Base-by-base conservation (phyloP, 192 early-diverging fungal genomes). In the Neocallimastix lanati region DNA sequence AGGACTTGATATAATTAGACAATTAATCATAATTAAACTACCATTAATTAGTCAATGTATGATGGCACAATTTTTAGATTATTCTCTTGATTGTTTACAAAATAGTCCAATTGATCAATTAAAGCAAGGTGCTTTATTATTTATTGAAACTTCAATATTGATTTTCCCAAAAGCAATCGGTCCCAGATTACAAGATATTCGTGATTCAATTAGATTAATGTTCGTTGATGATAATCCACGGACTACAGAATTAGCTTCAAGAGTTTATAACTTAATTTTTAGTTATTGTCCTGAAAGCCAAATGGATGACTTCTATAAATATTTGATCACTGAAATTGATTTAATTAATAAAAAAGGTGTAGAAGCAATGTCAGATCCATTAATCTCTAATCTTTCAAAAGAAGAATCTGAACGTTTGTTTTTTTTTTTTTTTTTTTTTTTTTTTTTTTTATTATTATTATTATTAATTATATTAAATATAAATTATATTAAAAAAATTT, bases 261-360 rank as follows among this genome's bases (percentile, higher is more conserved):
- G 87, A 37, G 81, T 90, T n/a, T 90, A 86, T 77, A 84, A 86
- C 16, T 78, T 89, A 12, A 81, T 90, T 16, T 90, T 89, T 76
- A 80, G 81, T 25, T 85, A 84, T 78, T 85, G 82, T 5, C 38
- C 83, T 28, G 76, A 29, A 29, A 82, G 78, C 28, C 81, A 85
- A 76, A 81, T 83, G 14, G 77, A 81, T 15, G 83, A 88, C 16
- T 90, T 88, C 81, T 77, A 85, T 67, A 83, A 82, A 14, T 88
- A 88, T 78, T 76, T 90, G 6, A 50, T 78, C 29, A 78, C 81
- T 30, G 89, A 90, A 78, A 83, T 90, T 29, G 18, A 76, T 0
- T 76, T 82, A 2, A 83, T 90, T 37, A 77, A 79, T 77, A 86
- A 86, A 58, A 83, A 81, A 28, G 84, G 78, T 16, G 29, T 78